Base-by-base conservation (phyloP, 2,329 filamentous ascomycete genomes). In the Proliferodiscus dingleyae region DNA sequence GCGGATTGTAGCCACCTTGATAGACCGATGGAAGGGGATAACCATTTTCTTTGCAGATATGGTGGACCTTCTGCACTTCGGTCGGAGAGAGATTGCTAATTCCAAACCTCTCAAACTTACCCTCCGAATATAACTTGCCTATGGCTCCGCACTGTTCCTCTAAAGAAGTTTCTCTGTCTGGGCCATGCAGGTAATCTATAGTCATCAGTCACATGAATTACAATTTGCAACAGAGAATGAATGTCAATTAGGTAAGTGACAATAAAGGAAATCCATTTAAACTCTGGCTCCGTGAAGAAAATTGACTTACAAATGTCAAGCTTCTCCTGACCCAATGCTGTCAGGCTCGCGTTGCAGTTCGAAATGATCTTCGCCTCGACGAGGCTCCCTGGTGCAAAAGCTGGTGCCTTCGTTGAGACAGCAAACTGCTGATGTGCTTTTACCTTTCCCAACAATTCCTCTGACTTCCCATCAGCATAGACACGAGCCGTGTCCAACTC, bases 11-110 rank as follows among this genome's bases (percentile, higher is more conserved):
- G 13, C 49, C 39, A 9, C 56, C 60, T 43, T 64, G 59, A 39
- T 60, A 63, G 15, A 64, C 68, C 19, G 64, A 52, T 1, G 61
- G 62, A 22, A 58, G 55, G 19, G 57, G 44, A 39, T 57, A 64
- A 18, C 54, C 52, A 16, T 59, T 50, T 41, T 52, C 29, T 3
- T 54, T 46, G 40, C 59, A 63, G 22, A 61, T 53, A 24, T 44
- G 49, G 8, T 59, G 45, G 38, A 59, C 52, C 33, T 55, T 47
- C 3, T 50, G 45, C 34, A 63, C 43, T 29, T 58, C 53, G 7
- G 32, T 45, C 2, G 52, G 41, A 1, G 44, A 39, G 42, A 53
- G 61, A 44, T 62, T 64, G 41, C 50, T 60, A 10, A 64, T 33
- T 7, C 62, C 62, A 18, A 62, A 53, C 32, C 43, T 43, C 3